phyloP scores from a whole-genome alignment of 176 grass and related monocot genomes.

The Oryza brachyantha region DNA sequence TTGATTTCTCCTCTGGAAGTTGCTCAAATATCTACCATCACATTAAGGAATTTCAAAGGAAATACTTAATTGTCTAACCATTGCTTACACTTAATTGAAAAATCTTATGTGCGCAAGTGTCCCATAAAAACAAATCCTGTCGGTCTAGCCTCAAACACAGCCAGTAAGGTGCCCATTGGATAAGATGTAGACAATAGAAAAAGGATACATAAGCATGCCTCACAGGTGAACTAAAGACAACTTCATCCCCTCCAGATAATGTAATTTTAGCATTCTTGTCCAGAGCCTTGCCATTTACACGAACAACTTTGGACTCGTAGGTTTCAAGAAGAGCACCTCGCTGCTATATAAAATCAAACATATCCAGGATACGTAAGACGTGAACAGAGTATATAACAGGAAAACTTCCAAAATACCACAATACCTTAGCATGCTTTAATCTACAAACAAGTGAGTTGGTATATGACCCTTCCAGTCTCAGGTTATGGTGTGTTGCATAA shows the following conservation, averaged over 20 bases:
- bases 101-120: not conserved
- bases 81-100: not conserved
- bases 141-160: conserved; percentile 18
- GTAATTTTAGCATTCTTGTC: conserved; percentile 76
- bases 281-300: conserved; percentile 80
- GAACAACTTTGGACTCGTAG: conserved; percentile 66
- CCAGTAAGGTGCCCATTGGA: not conserved
- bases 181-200: conserved; percentile 19
- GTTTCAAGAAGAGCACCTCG: conserved; percentile 76
- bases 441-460: conserved; percentile 63
- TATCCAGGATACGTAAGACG: not conserved
- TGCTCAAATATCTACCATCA: conserved; percentile 86
- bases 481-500: conserved; percentile 71
- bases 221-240: conserved; percentile 72
- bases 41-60: conserved; percentile 59
- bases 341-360: conserved; percentile 19
- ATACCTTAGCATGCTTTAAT: conserved; percentile 84
- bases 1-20: conserved; percentile 65
- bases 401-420: not conserved
- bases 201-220: conserved; percentile 95
- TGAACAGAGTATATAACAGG: conserved; percentile 3
- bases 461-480: conserved; percentile 66
- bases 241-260: conserved; percentile 83
- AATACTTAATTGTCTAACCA: conserved; percentile 21
- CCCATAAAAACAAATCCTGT: conserved; percentile 20